A percentile compares a stretch with the other conserved stretches of the same genome.
These are phyloP conservation scores for Pachysolen tannophilus DNA, from an alignment of 805 yeast genomes.

Conservation along the genomic window DNA sequence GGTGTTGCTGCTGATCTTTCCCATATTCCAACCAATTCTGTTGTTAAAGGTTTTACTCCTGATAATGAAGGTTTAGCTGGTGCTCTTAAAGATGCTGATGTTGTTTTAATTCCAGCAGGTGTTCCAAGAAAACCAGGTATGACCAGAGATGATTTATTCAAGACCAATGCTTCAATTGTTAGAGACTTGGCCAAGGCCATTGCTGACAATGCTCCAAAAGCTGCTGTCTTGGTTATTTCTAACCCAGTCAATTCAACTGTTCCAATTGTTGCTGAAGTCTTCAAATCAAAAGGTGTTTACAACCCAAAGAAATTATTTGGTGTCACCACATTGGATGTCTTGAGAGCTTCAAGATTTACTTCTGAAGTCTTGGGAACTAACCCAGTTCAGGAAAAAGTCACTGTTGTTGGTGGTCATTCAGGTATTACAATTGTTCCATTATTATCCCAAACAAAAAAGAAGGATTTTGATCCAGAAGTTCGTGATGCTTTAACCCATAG, in stretches of 20 bases:
- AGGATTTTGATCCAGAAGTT: constrained; percentile 33
- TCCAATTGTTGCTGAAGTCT: constrained; percentile 50
- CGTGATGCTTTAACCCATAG: constrained; percentile 34
- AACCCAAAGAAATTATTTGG: constrained; percentile 48
- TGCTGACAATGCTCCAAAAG: constrained; percentile 58
- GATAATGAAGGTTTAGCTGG: constrained; percentile 69
- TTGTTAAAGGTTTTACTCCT: constrained; percentile 82
- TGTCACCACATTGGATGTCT: constrained; percentile 52
- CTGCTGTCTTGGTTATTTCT: constrained; percentile 46
- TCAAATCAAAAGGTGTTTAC: constrained; percentile 42
- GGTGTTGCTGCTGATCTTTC: constrained; percentile 97
- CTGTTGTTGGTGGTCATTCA: constrained; percentile 51
- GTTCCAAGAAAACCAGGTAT: constrained; percentile 92
- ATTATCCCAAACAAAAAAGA: constrained; percentile 19
- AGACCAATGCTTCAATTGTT: constrained; percentile 81
- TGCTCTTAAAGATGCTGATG: constrained; percentile 33
- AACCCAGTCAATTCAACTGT: constrained; percentile 59
- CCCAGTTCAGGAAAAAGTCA: constrained; percentile 27
- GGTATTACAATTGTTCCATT: constrained; percentile 50
- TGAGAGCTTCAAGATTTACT: constrained; percentile 46
- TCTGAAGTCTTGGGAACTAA: constrained; percentile 20
- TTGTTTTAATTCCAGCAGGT: constrained; percentile 67
- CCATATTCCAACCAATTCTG: constrained; percentile 88
- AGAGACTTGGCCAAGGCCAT: constrained; percentile 83
- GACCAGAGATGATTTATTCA: constrained; percentile 87